Conservation (phyloP, 2,329 filamentous ascomycete species). For the Monilinia fructigena region DNA sequence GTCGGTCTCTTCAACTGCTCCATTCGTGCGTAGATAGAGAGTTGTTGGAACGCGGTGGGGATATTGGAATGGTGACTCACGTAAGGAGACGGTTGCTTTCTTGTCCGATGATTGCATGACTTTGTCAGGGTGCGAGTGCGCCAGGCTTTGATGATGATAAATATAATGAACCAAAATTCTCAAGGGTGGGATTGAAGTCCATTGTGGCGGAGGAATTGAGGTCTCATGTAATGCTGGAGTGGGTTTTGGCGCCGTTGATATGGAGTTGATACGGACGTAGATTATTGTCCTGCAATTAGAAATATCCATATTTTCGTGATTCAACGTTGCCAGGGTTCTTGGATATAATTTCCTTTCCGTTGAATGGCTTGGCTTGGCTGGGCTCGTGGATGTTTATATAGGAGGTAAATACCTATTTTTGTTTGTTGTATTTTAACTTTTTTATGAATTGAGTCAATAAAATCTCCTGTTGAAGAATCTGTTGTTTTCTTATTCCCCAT, state of each 20-base stretch:
- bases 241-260: background rate
- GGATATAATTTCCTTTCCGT: background rate
- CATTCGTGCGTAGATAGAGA: background rate
- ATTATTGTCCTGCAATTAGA: background rate
- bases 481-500: background rate
- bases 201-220: background rate
- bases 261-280: background rate
- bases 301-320: background rate
- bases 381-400: background rate
- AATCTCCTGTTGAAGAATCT: background rate
- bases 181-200: background rate
- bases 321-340: background rate
- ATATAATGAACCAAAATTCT: background rate
- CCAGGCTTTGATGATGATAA: background rate
- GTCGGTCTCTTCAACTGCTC: background rate
- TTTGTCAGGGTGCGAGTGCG: slow-evolving; percentile 1
- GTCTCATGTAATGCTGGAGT: background rate
- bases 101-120: background rate
- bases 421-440: background rate
- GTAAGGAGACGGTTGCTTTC: background rate
- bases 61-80: background rate
- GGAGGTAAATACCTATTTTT: background rate
- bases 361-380: background rate
- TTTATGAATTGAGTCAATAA: background rate
- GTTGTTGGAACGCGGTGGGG: background rate